A percentile compares a stretch with the other conserved stretches of the same genome.
phyloP scores from a whole-genome alignment of 257 asterid genomes.

The Cinchona pubescens region DNA sequence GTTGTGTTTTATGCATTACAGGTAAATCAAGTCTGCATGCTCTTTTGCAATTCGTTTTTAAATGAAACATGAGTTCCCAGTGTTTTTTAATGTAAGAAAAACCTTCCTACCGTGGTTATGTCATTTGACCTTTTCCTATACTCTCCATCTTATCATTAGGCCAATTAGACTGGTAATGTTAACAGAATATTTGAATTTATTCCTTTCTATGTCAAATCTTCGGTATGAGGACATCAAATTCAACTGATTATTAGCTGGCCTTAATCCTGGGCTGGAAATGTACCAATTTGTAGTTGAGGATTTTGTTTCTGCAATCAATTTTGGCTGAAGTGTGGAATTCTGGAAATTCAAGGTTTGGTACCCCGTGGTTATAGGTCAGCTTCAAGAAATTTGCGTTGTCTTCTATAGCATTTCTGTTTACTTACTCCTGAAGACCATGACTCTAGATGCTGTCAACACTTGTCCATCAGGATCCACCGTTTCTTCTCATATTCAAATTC shows the following conservation, averaged over 20 bases:
- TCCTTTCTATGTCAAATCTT: background rate
- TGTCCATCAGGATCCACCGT: background rate
- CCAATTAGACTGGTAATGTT: background rate
- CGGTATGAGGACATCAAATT: background rate
- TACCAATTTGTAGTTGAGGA: background rate
- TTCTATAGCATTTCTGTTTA: background rate
- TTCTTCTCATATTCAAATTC: background rate
- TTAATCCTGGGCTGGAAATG: background rate
- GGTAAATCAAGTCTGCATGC: slow-evolving; percentile 38
- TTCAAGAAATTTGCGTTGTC: background rate
- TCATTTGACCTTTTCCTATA: background rate
- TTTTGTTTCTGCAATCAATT: background rate
- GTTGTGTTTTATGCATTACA: slow-evolving; percentile 96
- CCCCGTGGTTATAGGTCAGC: background rate
- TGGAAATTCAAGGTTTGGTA: background rate
- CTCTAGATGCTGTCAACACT: background rate
- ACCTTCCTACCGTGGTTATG: background rate
- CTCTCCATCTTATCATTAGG: background rate
- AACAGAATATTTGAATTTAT: background rate
- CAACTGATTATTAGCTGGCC: background rate
- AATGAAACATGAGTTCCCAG: background rate
- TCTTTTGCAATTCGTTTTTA: background rate
- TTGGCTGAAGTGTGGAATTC: background rate
- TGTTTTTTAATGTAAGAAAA: background rate
- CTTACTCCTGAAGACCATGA: no score